Conservation (phyloP, 768 basidiomycete genomes). For the Epithele typhae region DNA sequence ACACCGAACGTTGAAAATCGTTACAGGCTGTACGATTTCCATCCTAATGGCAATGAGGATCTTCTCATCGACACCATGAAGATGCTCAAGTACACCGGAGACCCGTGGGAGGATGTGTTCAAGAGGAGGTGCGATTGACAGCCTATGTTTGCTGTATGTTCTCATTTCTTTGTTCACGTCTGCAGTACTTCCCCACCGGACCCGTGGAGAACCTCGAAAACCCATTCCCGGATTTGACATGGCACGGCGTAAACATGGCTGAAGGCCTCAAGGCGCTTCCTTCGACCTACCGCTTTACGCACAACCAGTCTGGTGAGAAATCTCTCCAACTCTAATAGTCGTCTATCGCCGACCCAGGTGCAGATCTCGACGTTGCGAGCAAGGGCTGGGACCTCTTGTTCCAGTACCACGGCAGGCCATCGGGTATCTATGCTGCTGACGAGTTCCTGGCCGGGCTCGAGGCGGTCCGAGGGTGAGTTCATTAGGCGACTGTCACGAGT, state of each 20-base stretch:
- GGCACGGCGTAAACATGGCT: constrained; percentile 58
- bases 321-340: not conserved
- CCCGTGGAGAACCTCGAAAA: constrained; percentile 37
- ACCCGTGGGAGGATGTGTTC: constrained; percentile 54
- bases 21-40: constrained; percentile 50
- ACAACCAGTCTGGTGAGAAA: constrained; percentile 49
- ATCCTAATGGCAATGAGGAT: constrained; percentile 45
- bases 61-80: constrained; percentile 52
- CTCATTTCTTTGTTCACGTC: too few relatives aligned
- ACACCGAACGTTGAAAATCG: not conserved
- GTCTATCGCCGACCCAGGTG: not conserved
- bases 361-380: constrained; percentile 48
- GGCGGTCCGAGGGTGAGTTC: constrained; percentile 45
- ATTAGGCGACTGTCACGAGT: not conserved
- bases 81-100: constrained; percentile 45
- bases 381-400: constrained; percentile 52
- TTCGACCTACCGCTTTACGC: constrained; percentile 49
- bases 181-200: constrained; percentile 42
- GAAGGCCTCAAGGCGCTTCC: constrained; percentile 54
- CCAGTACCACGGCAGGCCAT: constrained; percentile 55
- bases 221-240: constrained; percentile 43
- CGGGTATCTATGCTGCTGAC: constrained; percentile 52
- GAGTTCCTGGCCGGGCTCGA: constrained; percentile 54
- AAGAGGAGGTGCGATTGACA: constrained; percentile 36
- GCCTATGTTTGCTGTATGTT: too few relatives aligned